Percentiles rank a stretch among this genome's conserved stretches.
Evolutionary conservation across 2,329 filamentous ascomycete species (phyloP).

Genomic region (Aspergillus amoenus): DNA sequence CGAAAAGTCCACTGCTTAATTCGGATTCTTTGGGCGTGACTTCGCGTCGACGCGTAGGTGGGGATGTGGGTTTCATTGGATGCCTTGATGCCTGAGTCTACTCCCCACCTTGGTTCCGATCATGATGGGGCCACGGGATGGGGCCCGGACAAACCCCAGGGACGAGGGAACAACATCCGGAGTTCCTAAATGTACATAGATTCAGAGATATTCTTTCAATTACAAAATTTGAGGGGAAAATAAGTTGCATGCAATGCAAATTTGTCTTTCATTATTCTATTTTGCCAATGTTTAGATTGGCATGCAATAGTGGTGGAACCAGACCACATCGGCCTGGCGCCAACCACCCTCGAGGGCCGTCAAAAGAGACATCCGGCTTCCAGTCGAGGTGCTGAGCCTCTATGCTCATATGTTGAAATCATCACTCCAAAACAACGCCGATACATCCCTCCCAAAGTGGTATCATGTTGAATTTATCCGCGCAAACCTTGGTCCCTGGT

Average conservation of each 20-base stretch:
- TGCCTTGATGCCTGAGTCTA: constrained; percentile 6
- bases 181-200: no score
- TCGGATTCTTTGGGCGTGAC: constrained; percentile 12
- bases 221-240: neutral
- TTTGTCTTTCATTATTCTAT: constrained; percentile 25
- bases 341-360: constrained; percentile 9
- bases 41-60: constrained; percentile 25
- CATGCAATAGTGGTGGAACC: constrained; percentile 18
- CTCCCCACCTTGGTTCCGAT: neutral
- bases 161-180: neutral
- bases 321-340: neutral
- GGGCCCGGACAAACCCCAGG: constrained; percentile 3
- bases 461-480: constrained; percentile 51
- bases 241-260: constrained; percentile 4
- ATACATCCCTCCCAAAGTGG: constrained; percentile 44
- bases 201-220: neutral
- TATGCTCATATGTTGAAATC: constrained; percentile 39
- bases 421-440: constrained; percentile 40
- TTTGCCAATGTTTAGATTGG: constrained; percentile 41
- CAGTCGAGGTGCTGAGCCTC: constrained; percentile 15
- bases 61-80: neutral
- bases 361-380: constrained; percentile 12
- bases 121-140: neutral
- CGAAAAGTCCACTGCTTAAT: neutral
- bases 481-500: constrained; percentile 35